Conservation (phyloP, 2,329 filamentous ascomycete genomes). For the Fusarium tricinctum region DNA sequence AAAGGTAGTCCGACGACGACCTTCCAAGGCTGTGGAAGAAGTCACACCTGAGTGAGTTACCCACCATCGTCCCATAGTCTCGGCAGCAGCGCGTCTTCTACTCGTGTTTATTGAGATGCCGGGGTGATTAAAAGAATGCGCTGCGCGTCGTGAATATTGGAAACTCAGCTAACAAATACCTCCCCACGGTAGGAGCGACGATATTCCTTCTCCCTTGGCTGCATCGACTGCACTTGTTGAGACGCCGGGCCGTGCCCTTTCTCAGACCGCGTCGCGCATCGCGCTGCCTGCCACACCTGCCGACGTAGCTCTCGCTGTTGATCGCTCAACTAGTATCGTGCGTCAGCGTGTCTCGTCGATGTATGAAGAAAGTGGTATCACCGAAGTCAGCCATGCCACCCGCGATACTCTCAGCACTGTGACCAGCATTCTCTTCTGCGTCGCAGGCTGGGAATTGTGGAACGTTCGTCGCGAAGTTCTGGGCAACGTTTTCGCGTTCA, state of each 20-base stretch:
- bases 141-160: slow-evolving; percentile 9
- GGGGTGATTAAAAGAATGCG: slow-evolving; percentile 7
- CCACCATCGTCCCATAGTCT: slow-evolving; percentile 7
- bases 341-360: slow-evolving; percentile 74
- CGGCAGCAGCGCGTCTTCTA: slow-evolving; percentile 24
- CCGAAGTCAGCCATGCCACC: slow-evolving; percentile 73
- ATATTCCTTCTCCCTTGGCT: slow-evolving; percentile 48
- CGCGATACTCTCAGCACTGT: slow-evolving; percentile 81
- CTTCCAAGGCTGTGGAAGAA: slow-evolving; percentile 62
- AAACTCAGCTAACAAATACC: slow-evolving; percentile 32
- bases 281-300: slow-evolving; percentile 86
- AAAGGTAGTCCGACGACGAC: slow-evolving; percentile 63
- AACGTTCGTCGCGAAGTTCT: slow-evolving; percentile 79
- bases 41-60: slow-evolving; percentile 61
- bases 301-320: slow-evolving; percentile 81
- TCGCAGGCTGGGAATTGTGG: slow-evolving; percentile 77
- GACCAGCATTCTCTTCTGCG: slow-evolving; percentile 76
- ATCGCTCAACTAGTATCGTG: slow-evolving; percentile 76
- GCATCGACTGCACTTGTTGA: slow-evolving; percentile 62
- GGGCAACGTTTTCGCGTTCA: slow-evolving; percentile 78
- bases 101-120: slow-evolving; percentile 26
- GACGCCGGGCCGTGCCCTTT: slow-evolving; percentile 66
- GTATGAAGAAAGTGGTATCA: slow-evolving; percentile 76
- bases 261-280: slow-evolving; percentile 70
- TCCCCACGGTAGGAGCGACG: slow-evolving; percentile 47